Evolutionary conservation across 2,329 filamentous ascomycete species (phyloP), one percentile per base, ranked within the genome.

Genomic region (Penicillium digitatum): DNA sequence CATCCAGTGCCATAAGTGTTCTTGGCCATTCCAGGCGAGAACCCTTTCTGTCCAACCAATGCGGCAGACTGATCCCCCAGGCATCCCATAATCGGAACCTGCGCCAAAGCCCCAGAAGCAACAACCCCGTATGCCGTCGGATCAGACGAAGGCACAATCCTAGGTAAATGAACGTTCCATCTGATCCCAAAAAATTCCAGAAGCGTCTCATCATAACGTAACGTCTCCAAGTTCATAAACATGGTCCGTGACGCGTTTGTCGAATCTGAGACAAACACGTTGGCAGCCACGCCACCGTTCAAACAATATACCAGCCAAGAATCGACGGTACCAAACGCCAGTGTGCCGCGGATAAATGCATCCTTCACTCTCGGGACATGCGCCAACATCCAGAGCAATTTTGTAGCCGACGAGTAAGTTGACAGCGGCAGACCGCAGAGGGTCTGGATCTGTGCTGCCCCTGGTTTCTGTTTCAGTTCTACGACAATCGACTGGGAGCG

Each of bases 1-100:
- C 89, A 94, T 24, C 90, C 90, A 0, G 90, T 95, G 29, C 90
- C 90, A 69, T 95, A 95, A 0, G 90, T 95, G 74, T 94, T 95
- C 79, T 95, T 95, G 26, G 90, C 91, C 69, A 87, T 84, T 42
- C 91, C 91, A 0, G 89, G 86, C 7, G 80, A 82, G 75, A 95
- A 95, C 5, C 88, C 90, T 69, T 89, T 87, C 70, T 94, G 90
- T 32, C 90, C 90, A 26, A 95, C 89, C 34, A 95, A 78, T 11
- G 90, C 90, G 52, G 89, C 87, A 40, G 90, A 93, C 73, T 95
- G 90, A 69, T 95, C 90, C 48, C 90, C 90, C 9, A 95, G 75
- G 68, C 89, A 94, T 56, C 90, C 90, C 37, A 87, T 85, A 59
- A 95, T 93, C 37, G 79, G 83, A 32, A 87, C 76, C 24, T 86